phyloP scores from a whole-genome alignment of 148 eudicot genomes.

The Salicornia ramosissima region DNA sequence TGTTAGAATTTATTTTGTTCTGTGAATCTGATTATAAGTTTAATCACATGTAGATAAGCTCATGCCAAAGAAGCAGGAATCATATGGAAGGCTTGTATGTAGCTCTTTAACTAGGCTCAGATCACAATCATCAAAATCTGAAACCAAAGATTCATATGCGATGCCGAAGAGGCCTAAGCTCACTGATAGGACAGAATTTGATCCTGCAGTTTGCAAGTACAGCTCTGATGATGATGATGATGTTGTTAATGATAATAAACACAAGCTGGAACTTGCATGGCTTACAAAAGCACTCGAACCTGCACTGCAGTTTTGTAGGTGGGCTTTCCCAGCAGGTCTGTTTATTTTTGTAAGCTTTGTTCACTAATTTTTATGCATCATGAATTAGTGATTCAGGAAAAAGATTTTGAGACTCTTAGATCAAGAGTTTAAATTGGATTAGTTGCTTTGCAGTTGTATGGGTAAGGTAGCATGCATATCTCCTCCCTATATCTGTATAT shows the following conservation, averaged over 20 bases:
- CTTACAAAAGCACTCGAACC: constrained; percentile 82
- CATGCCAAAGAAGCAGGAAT: constrained; percentile 36
- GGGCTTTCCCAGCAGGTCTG: constrained; percentile 82
- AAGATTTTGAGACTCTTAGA: neutral
- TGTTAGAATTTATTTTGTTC: neutral
- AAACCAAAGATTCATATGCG: constrained; percentile 29
- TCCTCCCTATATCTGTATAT: too few relatives aligned
- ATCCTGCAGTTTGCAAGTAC: constrained; percentile 31
- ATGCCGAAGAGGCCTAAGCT: constrained; percentile 27
- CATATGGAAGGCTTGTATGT: constrained; percentile 36
- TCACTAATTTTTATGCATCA: neutral
- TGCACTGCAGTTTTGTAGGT: constrained; percentile 61
- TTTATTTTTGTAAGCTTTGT: constrained; percentile 1
- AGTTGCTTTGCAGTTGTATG: too few relatives aligned
- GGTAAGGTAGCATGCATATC: neutral
- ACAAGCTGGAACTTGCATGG: constrained; percentile 77
- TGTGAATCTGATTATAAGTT: neutral
- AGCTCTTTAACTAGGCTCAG: constrained; percentile 41
- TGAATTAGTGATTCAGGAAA: neutral
- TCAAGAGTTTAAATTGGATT: neutral
- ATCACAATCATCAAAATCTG: constrained; percentile 42
- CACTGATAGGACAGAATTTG: constrained; percentile 22
- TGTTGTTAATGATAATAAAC: constrained; percentile 35
- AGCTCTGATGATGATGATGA: constrained; percentile 57
- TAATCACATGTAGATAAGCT: constrained; percentile 16